Evolutionary conservation across 352 stramenopile species (phyloP).

Genomic region (Pythium rishiriense): DNA sequence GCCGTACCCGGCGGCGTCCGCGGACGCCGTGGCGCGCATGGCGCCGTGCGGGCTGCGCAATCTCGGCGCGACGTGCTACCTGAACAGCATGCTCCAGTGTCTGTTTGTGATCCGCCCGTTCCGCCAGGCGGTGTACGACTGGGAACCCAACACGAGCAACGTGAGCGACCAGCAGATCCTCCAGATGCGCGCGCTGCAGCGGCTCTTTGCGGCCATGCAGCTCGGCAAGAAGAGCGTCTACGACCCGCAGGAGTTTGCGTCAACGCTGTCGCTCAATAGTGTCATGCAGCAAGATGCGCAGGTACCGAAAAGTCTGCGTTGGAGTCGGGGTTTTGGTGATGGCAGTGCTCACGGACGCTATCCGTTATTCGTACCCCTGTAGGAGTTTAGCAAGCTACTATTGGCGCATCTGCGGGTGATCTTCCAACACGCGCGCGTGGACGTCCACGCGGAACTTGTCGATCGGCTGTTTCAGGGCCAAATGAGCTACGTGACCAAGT

Average conservation of each 20-base stretch:
- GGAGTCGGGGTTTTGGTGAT: not conserved
- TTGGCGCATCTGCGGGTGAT: slow-evolving; percentile 76
- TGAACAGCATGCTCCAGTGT: slow-evolving; percentile 88
- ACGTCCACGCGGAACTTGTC: slow-evolving; percentile 62
- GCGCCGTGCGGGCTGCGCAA: slow-evolving; percentile 77
- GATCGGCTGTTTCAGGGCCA: slow-evolving; percentile 79
- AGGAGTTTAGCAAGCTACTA: slow-evolving; percentile 90
- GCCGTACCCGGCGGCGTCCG: slow-evolving; percentile 23
- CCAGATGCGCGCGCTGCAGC: slow-evolving; percentile 81
- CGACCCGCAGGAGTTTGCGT: slow-evolving; percentile 78
- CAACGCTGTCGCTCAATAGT: slow-evolving; percentile 77
- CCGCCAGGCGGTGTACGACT: slow-evolving; percentile 76
- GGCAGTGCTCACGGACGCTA: too few species aligned
- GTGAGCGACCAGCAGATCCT: slow-evolving; percentile 50
- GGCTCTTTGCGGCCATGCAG: slow-evolving; percentile 86
- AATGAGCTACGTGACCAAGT: slow-evolving; percentile 87
- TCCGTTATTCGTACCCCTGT: too few species aligned
- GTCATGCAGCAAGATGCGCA: slow-evolving; percentile 88
- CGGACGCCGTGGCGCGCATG: not conserved
- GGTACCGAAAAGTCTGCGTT: too few species aligned
- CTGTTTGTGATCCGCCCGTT: slow-evolving; percentile 77
- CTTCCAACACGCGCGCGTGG: slow-evolving; percentile 63
- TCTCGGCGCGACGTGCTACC: slow-evolving; percentile 85
- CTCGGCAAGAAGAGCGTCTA: slow-evolving; percentile 66
- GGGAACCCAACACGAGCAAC: slow-evolving; percentile 59